Evolutionary conservation across 2,329 filamentous ascomycete genomes (phyloP).

Genomic region (Stylonectria norvegica): DNA sequence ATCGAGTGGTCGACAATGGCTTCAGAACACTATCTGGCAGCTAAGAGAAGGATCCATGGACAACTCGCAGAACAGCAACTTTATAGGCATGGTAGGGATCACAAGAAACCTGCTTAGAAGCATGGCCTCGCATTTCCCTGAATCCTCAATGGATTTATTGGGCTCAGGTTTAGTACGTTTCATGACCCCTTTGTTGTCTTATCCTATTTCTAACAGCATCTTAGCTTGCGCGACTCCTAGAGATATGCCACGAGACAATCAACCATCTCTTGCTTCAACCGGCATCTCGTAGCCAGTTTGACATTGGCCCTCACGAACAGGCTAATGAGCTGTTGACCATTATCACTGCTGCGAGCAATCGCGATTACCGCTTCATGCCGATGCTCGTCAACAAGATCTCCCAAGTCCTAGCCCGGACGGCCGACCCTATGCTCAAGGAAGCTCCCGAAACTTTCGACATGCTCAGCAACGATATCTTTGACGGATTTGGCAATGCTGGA

Average conservation of each 20-base stretch:
- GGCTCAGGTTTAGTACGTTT: conserved; percentile 66
- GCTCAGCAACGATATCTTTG: conserved; percentile 59
- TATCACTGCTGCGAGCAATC: conserved; percentile 67
- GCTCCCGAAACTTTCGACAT: conserved; percentile 43
- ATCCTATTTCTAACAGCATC: conserved; percentile 8
- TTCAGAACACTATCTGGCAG: conserved; percentile 63
- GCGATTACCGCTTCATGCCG: conserved; percentile 72
- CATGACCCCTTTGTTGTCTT: not conserved
- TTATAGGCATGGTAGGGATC: conserved; percentile 58
- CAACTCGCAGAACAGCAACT: conserved; percentile 45
- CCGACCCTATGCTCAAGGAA: conserved; percentile 58
- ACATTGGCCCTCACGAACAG: conserved; percentile 67
- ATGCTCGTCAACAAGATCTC: conserved; percentile 73
- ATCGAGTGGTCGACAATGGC: conserved; percentile 60
- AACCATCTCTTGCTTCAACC: conserved; percentile 69
- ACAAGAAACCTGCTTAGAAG: conserved; percentile 59
- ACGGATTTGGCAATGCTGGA: conserved; percentile 61
- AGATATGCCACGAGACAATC: conserved; percentile 68
- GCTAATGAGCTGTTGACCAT: conserved; percentile 67
- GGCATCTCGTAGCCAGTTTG: conserved; percentile 58
- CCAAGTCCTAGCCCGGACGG: conserved; percentile 63
- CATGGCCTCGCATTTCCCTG: conserved; percentile 69
- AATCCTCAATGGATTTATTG: conserved; percentile 70
- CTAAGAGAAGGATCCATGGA: conserved; percentile 51
- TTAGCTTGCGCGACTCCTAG: conserved; percentile 75